Percentiles rank a stretch among this genome's conserved stretches.
phyloP scores from a whole-genome alignment of 2,329 filamentous ascomycete species.

The Periglandula ipomoeae region DNA sequence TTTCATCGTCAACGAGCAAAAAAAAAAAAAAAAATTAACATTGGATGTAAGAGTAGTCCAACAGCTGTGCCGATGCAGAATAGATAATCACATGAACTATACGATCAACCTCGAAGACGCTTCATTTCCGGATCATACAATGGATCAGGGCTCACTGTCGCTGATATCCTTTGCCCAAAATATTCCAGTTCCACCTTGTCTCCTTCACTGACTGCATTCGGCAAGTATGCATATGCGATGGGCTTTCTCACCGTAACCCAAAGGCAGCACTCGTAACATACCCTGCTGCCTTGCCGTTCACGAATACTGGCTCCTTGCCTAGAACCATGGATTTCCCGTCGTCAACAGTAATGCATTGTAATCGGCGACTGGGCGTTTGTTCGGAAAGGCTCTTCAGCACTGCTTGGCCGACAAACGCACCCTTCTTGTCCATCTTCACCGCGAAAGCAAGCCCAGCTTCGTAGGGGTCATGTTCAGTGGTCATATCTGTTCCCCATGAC shows the following conservation, averaged over 20 bases:
- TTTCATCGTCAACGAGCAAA: no score
- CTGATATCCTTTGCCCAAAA: slow-evolving; percentile 44
- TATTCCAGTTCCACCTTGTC: slow-evolving; percentile 50
- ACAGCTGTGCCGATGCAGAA: no score
- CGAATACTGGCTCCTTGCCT: slow-evolving; percentile 53
- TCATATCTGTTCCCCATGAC: slow-evolving; percentile 49
- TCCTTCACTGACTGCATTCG: slow-evolving; percentile 35
- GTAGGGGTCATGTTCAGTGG: slow-evolving; percentile 49
- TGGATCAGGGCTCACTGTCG: slow-evolving; percentile 43
- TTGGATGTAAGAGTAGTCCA: no score
- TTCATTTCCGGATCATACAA: slow-evolving; percentile 12
- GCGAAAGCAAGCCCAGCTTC: slow-evolving; percentile 47
- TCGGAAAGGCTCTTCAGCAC: slow-evolving; percentile 35
- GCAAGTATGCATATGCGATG: slow-evolving; percentile 50
- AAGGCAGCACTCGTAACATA: slow-evolving; percentile 55
- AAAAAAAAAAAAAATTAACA: no score
- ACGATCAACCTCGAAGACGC: neutral
- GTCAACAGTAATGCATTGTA: slow-evolving; percentile 44
- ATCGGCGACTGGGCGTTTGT: slow-evolving; percentile 21
- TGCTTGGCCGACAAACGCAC: slow-evolving; percentile 39
- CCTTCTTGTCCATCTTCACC: slow-evolving; percentile 35
- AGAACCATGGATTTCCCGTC: slow-evolving; percentile 48
- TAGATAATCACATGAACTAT: no score
- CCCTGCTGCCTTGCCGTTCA: slow-evolving; percentile 35
- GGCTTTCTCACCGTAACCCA: slow-evolving; percentile 49